Percentiles rank a stretch among this genome's conserved stretches.
These are phyloP conservation scores for Petunia axillaris DNA, from an alignment of 257 asterid genomes.

Conservation along the genomic window DNA sequence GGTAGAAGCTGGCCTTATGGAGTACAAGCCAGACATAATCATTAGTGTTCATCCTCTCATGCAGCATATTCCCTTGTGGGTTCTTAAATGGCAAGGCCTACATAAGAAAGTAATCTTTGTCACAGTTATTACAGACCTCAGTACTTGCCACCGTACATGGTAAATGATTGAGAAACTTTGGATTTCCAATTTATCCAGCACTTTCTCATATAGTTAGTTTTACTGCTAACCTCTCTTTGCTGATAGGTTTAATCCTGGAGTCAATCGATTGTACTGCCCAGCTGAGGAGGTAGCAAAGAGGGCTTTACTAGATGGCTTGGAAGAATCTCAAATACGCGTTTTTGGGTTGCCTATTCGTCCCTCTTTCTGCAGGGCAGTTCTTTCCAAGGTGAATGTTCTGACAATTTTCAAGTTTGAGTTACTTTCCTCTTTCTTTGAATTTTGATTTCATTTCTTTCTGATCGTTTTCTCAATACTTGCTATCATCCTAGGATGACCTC, in stretches of 20 bases:
- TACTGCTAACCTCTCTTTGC: neutral
- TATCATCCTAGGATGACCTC: constrained; percentile 54
- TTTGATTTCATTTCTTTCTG: neutral
- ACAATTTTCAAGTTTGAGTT: neutral
- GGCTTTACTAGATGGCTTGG: constrained; percentile 80
- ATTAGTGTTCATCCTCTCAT: constrained; percentile 98
- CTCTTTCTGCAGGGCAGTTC: constrained; percentile 76
- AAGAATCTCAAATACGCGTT: constrained; percentile 71
- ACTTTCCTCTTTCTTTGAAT: neutral
- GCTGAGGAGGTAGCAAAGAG: constrained; percentile 85
- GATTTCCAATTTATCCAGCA: neutral
- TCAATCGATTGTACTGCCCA: constrained; percentile 84
- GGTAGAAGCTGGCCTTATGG: constrained; percentile 97
- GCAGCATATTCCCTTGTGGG: constrained; percentile 99
- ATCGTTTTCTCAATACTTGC: neutral
- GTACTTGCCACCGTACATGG: constrained; percentile 97
- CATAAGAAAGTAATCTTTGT: constrained; percentile 86
- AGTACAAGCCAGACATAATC: constrained; percentile 93
- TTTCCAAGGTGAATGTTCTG: constrained; percentile 57
- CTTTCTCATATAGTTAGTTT: neutral
- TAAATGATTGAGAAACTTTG: constrained; percentile 31
- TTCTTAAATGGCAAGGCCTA: constrained; percentile 95
- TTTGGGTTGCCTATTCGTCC: constrained; percentile 95
- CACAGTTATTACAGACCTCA: constrained; percentile 91
- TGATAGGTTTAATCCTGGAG: constrained; percentile 86